A percentile compares a stretch with the other conserved stretches of the same genome.
Evolutionary conservation across 2,329 filamentous ascomycete species (phyloP).

Genomic region (Microsporum ferrugineum): DNA sequence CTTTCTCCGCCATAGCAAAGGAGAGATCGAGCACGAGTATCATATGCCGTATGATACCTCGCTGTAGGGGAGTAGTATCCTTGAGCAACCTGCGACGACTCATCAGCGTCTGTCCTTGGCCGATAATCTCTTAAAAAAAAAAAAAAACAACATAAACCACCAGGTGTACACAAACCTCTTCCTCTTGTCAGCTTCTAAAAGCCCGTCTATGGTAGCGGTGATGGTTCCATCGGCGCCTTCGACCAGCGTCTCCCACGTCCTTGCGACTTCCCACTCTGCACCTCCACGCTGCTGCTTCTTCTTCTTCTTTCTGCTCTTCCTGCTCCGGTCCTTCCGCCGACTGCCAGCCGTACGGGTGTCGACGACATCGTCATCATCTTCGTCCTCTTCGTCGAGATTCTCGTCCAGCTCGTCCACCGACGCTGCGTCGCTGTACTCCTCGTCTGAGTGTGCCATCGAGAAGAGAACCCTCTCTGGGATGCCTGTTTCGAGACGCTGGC

Average conservation of each 20-base stretch:
- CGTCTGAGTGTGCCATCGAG: slow-evolving; percentile 38
- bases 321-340: not conserved
- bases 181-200: slow-evolving; percentile 73
- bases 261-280: slow-evolving; percentile 37
- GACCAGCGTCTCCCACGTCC: slow-evolving; percentile 56
- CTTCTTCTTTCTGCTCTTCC: slow-evolving; percentile 16
- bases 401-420: slow-evolving; percentile 35
- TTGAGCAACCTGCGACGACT: slow-evolving; percentile 47
- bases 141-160: not conserved
- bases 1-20: slow-evolving; percentile 88
- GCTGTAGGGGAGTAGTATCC: slow-evolving; percentile 89
- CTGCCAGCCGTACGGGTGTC: not conserved
- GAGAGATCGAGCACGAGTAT: slow-evolving; percentile 86
- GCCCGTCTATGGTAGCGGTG: slow-evolving; percentile 56
- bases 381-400: slow-evolving; percentile 22
- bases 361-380: slow-evolving; percentile 12
- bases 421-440: slow-evolving; percentile 42
- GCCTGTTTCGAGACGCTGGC: not conserved
- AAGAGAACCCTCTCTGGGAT: not conserved
- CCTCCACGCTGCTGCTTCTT: slow-evolving; percentile 17
- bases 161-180: slow-evolving; percentile 40
- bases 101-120: not conserved
- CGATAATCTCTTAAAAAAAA: not conserved
- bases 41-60: slow-evolving; percentile 94
- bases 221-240: slow-evolving; percentile 72